Evolutionary conservation across 495 filamentous ascomycete genomes (phyloP).

Genomic region (Trichoderma orchidacearum): DNA sequence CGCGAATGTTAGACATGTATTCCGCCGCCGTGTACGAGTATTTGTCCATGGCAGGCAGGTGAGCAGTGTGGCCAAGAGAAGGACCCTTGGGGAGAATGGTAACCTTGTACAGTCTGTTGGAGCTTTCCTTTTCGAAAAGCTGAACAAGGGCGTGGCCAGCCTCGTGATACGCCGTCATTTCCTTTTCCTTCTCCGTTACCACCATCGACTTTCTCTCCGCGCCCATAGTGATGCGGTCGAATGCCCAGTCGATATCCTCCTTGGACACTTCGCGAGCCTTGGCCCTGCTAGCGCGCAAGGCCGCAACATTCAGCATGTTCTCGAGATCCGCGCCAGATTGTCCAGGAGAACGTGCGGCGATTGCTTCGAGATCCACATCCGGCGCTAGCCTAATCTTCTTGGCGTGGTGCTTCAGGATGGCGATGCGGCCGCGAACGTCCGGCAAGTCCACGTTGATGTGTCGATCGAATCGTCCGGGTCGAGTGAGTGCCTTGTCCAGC

Average conservation of each 20-base stretch:
- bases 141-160: constrained; percentile 87
- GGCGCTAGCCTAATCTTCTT: constrained; percentile 65
- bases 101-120: constrained; percentile 80
- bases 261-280: constrained; percentile 60
- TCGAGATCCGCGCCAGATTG: constrained; percentile 93
- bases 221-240: constrained; percentile 97
- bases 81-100: constrained; percentile 88
- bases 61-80: constrained; percentile 71
- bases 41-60: constrained; percentile 79
- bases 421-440: constrained; percentile 87
- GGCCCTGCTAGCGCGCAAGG: constrained; percentile 74
- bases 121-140: constrained; percentile 55
- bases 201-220: constrained; percentile 78
- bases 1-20: constrained; percentile 63
- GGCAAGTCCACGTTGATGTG: constrained; percentile 79
- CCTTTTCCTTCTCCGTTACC: constrained; percentile 52
- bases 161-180: constrained; percentile 95
- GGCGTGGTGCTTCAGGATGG: constrained; percentile 84
- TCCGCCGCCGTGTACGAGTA: constrained; percentile 64
- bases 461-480: constrained; percentile 91
- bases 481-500: constrained; percentile 86
- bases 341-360: constrained; percentile 78
- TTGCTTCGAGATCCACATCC: constrained; percentile 67
- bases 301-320: constrained; percentile 93
- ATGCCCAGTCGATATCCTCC: constrained; percentile 88